phyloP scores from a whole-genome alignment of 768 basidiomycete genomes.

The Pleurotus sapidus region DNA sequence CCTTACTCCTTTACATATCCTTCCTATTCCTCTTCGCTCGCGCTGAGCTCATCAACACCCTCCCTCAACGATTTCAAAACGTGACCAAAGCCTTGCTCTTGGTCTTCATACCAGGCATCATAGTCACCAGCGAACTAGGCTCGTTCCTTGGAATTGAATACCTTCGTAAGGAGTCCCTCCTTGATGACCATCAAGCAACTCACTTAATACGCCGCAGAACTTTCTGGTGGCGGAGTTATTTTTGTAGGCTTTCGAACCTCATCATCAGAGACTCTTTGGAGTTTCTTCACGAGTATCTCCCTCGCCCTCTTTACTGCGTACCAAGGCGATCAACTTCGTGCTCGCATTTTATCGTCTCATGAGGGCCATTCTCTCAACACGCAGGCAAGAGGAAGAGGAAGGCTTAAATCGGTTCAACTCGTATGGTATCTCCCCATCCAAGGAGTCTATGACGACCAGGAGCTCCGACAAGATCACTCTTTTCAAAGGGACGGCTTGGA shows the following conservation, averaged over 20 bases:
- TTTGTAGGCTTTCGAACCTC: slow-evolving; percentile 38
- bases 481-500: slow-evolving; percentile 64
- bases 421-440: slow-evolving; percentile 20
- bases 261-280: slow-evolving; percentile 38
- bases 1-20: slow-evolving; percentile 59
- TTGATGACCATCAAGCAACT: too few relatives aligned
- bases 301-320: slow-evolving; percentile 57
- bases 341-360: slow-evolving; percentile 59
- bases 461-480: slow-evolving; percentile 39
- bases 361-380: slow-evolving; percentile 46
- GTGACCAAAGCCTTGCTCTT: slow-evolving; percentile 44
- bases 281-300: slow-evolving; percentile 57
- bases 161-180: background rate
- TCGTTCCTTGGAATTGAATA: slow-evolving; percentile 62
- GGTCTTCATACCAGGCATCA: slow-evolving; percentile 52
- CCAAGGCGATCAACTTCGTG: slow-evolving; percentile 56
- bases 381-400: slow-evolving; percentile 38
- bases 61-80: slow-evolving; percentile 48
- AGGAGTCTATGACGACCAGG: slow-evolving; percentile 2
- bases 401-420: background rate
- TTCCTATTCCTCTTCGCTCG: slow-evolving; percentile 61
- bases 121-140: slow-evolving; percentile 55
- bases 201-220: too few relatives aligned
- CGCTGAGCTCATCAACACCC: slow-evolving; percentile 44
- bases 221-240: background rate